Conservation (phyloP, 768 basidiomycete species). For the Dioszegia hungarica region DNA sequence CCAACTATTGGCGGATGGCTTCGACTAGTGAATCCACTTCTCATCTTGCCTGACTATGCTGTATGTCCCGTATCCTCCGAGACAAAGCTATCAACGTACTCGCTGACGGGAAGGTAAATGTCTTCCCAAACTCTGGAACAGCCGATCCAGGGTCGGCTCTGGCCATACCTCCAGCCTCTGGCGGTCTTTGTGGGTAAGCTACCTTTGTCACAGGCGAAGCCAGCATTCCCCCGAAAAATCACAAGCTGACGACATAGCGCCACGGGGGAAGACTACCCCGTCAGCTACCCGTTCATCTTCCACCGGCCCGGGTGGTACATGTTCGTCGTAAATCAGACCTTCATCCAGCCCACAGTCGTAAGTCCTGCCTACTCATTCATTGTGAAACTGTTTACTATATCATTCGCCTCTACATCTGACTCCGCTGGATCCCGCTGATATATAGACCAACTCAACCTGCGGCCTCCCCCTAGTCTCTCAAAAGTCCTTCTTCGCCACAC, state of each 20-base stretch:
- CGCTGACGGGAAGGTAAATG: slow-evolving; percentile 30
- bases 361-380: no score
- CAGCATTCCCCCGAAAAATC: no score
- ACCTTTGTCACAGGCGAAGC: neutral
- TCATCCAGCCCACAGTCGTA: slow-evolving; percentile 38
- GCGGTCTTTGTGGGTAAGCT: slow-evolving; percentile 39
- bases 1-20: slow-evolving; percentile 37
- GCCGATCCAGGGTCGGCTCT: slow-evolving; percentile 10
- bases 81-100: no score
- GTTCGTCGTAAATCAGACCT: slow-evolving; percentile 47
- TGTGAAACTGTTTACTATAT: no score
- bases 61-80: no score
- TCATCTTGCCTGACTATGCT: slow-evolving; percentile 42
- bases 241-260: slow-evolving; percentile 20
- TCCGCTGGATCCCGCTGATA: neutral
- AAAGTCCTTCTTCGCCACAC: slow-evolving; percentile 41
- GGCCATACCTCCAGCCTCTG: slow-evolving; percentile 24
- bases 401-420: no score
- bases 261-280: slow-evolving; percentile 23
- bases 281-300: slow-evolving; percentile 37
- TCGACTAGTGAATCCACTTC: slow-evolving; percentile 36
- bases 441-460: slow-evolving; percentile 22
- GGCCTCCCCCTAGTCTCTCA: slow-evolving; percentile 14
- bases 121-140: slow-evolving; percentile 30
- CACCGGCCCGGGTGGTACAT: slow-evolving; percentile 43